A percentile compares a stretch with the other conserved stretches of the same genome.
Evolutionary conservation across 257 asterid species (phyloP).

Genomic region (Asclepias syriaca): DNA sequence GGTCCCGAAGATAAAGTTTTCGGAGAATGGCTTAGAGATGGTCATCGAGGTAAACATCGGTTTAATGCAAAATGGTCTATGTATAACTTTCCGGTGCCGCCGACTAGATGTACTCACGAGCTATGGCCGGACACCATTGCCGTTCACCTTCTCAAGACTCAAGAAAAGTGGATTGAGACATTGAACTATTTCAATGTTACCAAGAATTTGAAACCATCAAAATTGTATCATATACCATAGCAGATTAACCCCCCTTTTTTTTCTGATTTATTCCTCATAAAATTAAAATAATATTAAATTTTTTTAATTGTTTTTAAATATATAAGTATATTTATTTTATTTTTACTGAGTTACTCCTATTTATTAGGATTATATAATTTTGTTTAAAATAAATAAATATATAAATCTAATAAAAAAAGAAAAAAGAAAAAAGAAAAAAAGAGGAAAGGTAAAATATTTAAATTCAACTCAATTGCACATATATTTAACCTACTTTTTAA

Average conservation of each 20-base stretch:
- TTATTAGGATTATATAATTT: too few relatives aligned
- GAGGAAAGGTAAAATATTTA: too few relatives aligned
- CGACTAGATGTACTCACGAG: slow-evolving; percentile 72
- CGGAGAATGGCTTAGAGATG: slow-evolving; percentile 80
- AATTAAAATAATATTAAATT: too few relatives aligned
- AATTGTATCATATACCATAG: slow-evolving; percentile 64
- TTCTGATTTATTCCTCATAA: not conserved
- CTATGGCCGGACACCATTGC: slow-evolving; percentile 83
- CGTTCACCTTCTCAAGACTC: slow-evolving; percentile 79
- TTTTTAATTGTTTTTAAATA: too few relatives aligned
- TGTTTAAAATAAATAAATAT: too few relatives aligned
- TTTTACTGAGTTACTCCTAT: too few relatives aligned
- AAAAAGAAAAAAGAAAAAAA: too few relatives aligned
- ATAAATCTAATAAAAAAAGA: too few relatives aligned
- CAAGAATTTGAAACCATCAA: slow-evolving; percentile 59
- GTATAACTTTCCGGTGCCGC: slow-evolving; percentile 86
- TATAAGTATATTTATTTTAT: too few relatives aligned
- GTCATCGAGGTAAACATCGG: slow-evolving; percentile 63
- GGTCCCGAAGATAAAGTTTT: slow-evolving; percentile 78
- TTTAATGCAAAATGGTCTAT: slow-evolving; percentile 87
- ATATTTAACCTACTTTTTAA: not conserved
- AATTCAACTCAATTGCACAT: too few relatives aligned
- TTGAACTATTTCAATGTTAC: slow-evolving; percentile 76
- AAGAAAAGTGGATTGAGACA: slow-evolving; percentile 81
- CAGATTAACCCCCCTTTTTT: not conserved